A percentile compares a stretch with the other conserved stretches of the same genome.
phyloP scores from a whole-genome alignment of 2,329 filamentous ascomycete genomes.

The Colletotrichum sp. region DNA sequence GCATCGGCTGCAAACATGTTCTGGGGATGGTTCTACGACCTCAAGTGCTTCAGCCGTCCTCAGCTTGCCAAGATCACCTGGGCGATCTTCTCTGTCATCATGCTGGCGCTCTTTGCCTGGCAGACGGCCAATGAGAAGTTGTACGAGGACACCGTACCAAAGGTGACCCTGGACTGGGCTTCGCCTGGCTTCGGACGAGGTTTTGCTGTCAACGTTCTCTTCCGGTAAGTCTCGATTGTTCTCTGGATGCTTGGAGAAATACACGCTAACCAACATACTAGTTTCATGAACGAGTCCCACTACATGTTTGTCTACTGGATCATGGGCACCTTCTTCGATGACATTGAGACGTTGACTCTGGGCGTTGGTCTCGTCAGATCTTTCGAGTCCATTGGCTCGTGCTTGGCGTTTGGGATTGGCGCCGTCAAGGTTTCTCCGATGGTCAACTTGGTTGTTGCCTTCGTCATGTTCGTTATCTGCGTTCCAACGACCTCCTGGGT shows the following conservation, averaged over 20 bases:
- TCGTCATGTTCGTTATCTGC: slow-evolving; percentile 50
- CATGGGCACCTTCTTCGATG: slow-evolving; percentile 54
- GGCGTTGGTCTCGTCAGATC: slow-evolving; percentile 52
- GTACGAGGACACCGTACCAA: slow-evolving; percentile 41
- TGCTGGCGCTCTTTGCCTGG: slow-evolving; percentile 51
- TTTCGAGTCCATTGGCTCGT: slow-evolving; percentile 53
- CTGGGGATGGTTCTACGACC: slow-evolving; percentile 56
- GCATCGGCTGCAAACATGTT: slow-evolving; percentile 50
- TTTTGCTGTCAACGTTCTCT: slow-evolving; percentile 52
- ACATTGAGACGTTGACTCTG: slow-evolving; percentile 55
- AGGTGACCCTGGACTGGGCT: slow-evolving; percentile 51
- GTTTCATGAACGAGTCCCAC: slow-evolving; percentile 56
- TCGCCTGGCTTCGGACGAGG: slow-evolving; percentile 47
- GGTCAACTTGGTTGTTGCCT: slow-evolving; percentile 52
- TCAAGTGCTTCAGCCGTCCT: slow-evolving; percentile 43
- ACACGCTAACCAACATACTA: slow-evolving; percentile 5
- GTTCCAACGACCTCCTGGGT: slow-evolving; percentile 40
- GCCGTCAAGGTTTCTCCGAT: slow-evolving; percentile 49
- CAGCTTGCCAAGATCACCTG: slow-evolving; percentile 48
- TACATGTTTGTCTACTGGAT: slow-evolving; percentile 59
- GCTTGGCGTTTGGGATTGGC: slow-evolving; percentile 52
- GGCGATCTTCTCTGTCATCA: slow-evolving; percentile 41
- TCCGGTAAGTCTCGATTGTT: slow-evolving; percentile 34
- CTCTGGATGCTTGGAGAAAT: rapidly evolving
- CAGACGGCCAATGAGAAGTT: slow-evolving; percentile 51